Evolutionary conservation across 768 basidiomycete genomes (phyloP).

Genomic region (Agaricus subrufescens): DNA sequence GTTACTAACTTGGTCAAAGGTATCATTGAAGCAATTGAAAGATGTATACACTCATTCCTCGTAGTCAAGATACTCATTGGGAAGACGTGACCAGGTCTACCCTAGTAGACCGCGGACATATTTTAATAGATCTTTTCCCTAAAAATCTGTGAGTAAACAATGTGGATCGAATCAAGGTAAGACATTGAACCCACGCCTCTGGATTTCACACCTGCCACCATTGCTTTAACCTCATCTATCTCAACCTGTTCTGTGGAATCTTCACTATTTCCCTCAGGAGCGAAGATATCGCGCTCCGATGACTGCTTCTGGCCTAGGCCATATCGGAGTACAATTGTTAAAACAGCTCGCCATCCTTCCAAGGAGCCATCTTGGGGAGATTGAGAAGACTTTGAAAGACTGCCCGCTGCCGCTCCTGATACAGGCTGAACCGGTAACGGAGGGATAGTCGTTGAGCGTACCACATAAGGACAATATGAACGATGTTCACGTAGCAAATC

Average conservation of each 20-base stretch:
- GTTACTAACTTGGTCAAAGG: slow-evolving; percentile 16
- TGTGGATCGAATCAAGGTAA: neutral
- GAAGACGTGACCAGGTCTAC: slow-evolving; percentile 22
- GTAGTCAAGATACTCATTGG: no score
- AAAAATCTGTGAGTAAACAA: slow-evolving; percentile 4
- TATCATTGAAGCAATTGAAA: slow-evolving; percentile 34
- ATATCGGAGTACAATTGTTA: slow-evolving; percentile 62
- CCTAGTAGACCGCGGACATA: slow-evolving; percentile 69
- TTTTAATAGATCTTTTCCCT: slow-evolving; percentile 68
- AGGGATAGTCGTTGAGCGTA: slow-evolving; percentile 62
- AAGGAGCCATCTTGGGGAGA: slow-evolving; percentile 25
- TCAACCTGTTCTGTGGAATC: slow-evolving; percentile 27
- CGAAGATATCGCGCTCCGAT: slow-evolving; percentile 26
- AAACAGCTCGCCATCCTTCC: slow-evolving; percentile 82
- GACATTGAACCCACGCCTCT: slow-evolving; percentile 52
- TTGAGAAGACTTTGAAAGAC: slow-evolving; percentile 7
- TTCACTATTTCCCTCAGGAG: slow-evolving; percentile 4
- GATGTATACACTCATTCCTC: slow-evolving; percentile 29
- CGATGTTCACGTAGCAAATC: slow-evolving; percentile 80
- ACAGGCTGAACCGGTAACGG: slow-evolving; percentile 38
- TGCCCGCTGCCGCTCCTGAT: slow-evolving; percentile 11
- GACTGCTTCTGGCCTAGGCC: slow-evolving; percentile 56
- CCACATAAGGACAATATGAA: slow-evolving; percentile 82
- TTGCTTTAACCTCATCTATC: slow-evolving; percentile 56
- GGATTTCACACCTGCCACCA: slow-evolving; percentile 74